Percentiles rank a stretch among this genome's conserved stretches.
phyloP scores from a whole-genome alignment of 1,284 basidiomycete species.

The Irpex rosettiformis region DNA sequence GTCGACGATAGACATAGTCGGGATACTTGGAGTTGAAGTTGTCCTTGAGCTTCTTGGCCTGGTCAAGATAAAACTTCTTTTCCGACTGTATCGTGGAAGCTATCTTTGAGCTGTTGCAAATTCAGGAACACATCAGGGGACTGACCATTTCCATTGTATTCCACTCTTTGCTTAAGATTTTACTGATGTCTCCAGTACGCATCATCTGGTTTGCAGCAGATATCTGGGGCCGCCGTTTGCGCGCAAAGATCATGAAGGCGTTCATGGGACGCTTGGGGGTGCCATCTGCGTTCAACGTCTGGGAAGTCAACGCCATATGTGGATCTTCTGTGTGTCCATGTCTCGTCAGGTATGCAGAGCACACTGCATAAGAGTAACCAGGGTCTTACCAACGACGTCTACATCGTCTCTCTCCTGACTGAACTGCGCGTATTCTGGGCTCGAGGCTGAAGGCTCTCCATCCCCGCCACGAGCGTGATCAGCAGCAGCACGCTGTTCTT shows the following conservation, averaged over 20 bases:
- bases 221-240: constrained; percentile 75
- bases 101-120: background rate
- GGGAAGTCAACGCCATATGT: constrained; percentile 58
- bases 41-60: constrained; percentile 79
- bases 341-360: background rate
- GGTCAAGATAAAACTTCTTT: constrained; percentile 82
- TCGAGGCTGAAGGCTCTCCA: constrained; percentile 24
- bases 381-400: constrained; percentile 19
- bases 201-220: constrained; percentile 78
- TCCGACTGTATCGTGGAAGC: constrained; percentile 45
- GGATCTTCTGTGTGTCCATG: constrained; percentile 37
- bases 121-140: background rate
- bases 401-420: constrained; percentile 18
- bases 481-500: constrained; percentile 16
- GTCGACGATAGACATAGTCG: constrained; percentile 79
- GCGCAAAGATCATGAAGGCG: constrained; percentile 87
- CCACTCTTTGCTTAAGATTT: constrained; percentile 80
- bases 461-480: constrained; percentile 22
- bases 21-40: constrained; percentile 82
- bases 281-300: constrained; percentile 78
- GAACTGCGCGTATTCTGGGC: constrained; percentile 21
- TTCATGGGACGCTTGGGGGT: constrained; percentile 87
- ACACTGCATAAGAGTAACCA: background rate
- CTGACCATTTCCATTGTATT: constrained; percentile 63
- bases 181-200: constrained; percentile 83